phyloP scores from a whole-genome alignment of 176 grass and related monocot genomes.

The Carex pumila region DNA sequence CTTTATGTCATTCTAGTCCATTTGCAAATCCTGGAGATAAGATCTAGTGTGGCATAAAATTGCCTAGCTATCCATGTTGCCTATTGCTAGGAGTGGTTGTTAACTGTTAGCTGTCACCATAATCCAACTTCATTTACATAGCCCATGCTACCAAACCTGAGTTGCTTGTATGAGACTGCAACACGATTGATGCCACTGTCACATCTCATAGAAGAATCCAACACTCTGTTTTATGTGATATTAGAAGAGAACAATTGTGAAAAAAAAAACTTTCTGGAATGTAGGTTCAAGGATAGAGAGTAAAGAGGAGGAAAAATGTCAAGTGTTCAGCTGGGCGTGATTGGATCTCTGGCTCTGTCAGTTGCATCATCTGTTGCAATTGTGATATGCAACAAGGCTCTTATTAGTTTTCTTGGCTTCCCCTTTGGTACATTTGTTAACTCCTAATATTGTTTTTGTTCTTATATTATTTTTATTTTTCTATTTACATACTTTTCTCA shows the following conservation, averaged over 20 bases:
- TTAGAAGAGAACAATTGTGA: neutral
- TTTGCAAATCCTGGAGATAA: conserved; percentile 9
- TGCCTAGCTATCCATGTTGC: neutral
- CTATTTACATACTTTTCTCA: conserved; percentile 1
- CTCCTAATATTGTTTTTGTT: neutral
- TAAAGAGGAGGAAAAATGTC: conserved; percentile 43
- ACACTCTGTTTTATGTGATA: neutral
- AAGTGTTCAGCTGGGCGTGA: conserved; percentile 69
- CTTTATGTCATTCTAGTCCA: neutral
- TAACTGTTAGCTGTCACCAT: neutral
- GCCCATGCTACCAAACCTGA: neutral
- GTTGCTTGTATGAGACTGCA: neutral
- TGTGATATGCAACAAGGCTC: conserved; percentile 99
- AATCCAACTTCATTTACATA: neutral
- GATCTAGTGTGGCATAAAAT: neutral
- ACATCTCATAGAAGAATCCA: neutral
- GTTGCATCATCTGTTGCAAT: conserved; percentile 92
- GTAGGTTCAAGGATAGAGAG: conserved; percentile 38
- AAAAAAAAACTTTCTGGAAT: neutral
- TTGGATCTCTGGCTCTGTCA: conserved; percentile 79
- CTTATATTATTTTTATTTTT: neutral
- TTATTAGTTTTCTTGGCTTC: conserved; percentile 93
- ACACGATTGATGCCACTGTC: neutral
- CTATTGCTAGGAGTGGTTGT: neutral
- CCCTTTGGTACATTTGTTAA: conserved; percentile 55